These are phyloP conservation scores for Pisolithus orientalis DNA, from an alignment of 768 basidiomycete genomes.

Conservation along the genomic window DNA sequence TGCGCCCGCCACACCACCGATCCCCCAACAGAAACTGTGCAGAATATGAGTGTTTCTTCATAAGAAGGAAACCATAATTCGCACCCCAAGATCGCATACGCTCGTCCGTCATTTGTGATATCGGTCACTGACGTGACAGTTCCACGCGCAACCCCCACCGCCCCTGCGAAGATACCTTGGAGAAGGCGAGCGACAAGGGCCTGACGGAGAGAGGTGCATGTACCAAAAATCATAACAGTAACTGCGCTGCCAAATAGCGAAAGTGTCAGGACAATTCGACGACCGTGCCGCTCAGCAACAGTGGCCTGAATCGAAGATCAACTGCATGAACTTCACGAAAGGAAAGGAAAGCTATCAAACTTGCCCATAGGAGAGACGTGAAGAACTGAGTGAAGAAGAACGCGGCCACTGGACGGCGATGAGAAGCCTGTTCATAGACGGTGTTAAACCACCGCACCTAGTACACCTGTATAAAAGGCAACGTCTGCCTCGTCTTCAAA, in stretches of 20 bases:
- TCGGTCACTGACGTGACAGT: conserved; percentile 86
- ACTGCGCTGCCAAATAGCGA: conserved; percentile 82
- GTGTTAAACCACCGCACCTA: conserved; percentile 44
- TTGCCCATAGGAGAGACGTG: conserved; percentile 89
- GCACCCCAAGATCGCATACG: conserved; percentile 88
- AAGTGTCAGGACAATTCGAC: conserved; percentile 74
- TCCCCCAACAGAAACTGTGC: conserved; percentile 86
- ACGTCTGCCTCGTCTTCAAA: conserved; percentile 77
- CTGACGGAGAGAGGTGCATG: conserved; percentile 65
- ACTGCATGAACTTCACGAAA: conserved; percentile 6
- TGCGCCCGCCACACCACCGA: conserved; percentile 89
- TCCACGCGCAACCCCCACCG: conserved; percentile 91
- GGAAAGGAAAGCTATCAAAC: conserved; percentile 9
- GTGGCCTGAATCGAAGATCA: conserved; percentile 53
- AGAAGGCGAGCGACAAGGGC: conserved; percentile 82
- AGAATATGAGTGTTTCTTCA: conserved; percentile 2
- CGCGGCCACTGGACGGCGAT: conserved; percentile 48
- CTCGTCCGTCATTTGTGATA: conserved; percentile 85
- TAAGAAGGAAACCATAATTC: not conserved
- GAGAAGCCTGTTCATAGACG: conserved; percentile 7
- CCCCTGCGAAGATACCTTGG: conserved; percentile 89
- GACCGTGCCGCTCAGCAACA: conserved; percentile 89
- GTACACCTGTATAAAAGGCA: conserved; percentile 83
- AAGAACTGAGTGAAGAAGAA: conserved; percentile 96
- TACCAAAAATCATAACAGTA: conserved; percentile 75